Evolutionary conservation across 2,329 filamentous ascomycete species (phyloP).

Genomic region (Coniella vitis): DNA sequence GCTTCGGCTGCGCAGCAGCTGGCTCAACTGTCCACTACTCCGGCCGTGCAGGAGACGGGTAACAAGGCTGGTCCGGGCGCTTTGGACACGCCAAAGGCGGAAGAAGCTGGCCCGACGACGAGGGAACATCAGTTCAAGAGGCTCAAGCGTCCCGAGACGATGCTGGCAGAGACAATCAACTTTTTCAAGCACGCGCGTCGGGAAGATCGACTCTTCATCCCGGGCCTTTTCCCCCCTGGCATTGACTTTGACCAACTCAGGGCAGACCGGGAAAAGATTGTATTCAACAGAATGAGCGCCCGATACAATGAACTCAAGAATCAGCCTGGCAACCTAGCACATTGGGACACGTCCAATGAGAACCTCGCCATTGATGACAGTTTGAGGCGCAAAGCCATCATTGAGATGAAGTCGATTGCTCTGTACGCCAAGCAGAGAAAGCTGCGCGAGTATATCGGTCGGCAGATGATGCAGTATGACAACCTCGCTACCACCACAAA

Average conservation of each 20-base stretch:
- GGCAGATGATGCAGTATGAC: slow-evolving; percentile 91
- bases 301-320: slow-evolving; percentile 79
- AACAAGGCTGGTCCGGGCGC: slow-evolving; percentile 30
- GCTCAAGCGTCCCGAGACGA: slow-evolving; percentile 61
- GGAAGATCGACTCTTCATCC: slow-evolving; percentile 71
- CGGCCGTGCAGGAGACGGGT: slow-evolving; percentile 28
- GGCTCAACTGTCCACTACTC: slow-evolving; percentile 31
- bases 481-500: slow-evolving; percentile 98
- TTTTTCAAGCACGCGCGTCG: slow-evolving; percentile 75
- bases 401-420: slow-evolving; percentile 88
- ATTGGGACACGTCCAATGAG: slow-evolving; percentile 75
- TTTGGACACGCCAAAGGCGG: slow-evolving; percentile 31
- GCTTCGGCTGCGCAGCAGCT: slow-evolving; percentile 44
- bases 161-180: slow-evolving; percentile 56
- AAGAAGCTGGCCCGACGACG: slow-evolving; percentile 23
- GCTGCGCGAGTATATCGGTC: slow-evolving; percentile 78
- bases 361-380: slow-evolving; percentile 65
- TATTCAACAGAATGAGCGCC: slow-evolving; percentile 85
- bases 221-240: slow-evolving; percentile 81
- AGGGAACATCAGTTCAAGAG: slow-evolving; percentile 58
- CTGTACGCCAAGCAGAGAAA: slow-evolving; percentile 84
- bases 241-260: slow-evolving; percentile 80
- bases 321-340: slow-evolving; percentile 76
- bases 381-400: slow-evolving; percentile 81
- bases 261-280: slow-evolving; percentile 77